A percentile compares a stretch with the other conserved stretches of the same genome.
These are phyloP conservation scores for Mycena epipterygia DNA, from an alignment of 768 basidiomycete species.

Conservation along the genomic window DNA sequence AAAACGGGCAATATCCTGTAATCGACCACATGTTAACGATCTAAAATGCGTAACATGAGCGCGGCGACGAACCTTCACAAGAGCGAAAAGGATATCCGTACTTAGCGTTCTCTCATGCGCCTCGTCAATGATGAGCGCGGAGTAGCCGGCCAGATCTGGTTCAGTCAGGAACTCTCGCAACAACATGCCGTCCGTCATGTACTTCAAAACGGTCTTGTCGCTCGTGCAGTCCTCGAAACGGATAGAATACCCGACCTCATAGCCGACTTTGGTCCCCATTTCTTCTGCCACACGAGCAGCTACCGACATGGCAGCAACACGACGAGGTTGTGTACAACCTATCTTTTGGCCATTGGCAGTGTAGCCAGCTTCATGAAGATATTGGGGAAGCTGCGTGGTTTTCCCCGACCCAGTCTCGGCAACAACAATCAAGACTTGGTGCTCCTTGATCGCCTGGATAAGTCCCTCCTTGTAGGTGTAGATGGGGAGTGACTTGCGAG, in stretches of 20 bases:
- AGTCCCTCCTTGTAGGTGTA: conserved; percentile 91
- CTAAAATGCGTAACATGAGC: conserved; percentile 37
- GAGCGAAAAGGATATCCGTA: conserved; percentile 98
- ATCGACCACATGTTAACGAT: conserved; percentile 42
- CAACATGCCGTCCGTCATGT: conserved; percentile 99
- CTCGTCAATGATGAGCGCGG: conserved; percentile 97
- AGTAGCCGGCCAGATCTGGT: conserved; percentile 95
- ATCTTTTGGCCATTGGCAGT: conserved; percentile 89
- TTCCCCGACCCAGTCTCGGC: conserved; percentile 99
- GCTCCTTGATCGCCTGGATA: conserved; percentile 88
- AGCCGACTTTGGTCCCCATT: conserved; percentile 96
- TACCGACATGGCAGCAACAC: conserved; percentile 99
- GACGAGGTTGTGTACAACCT: conserved; percentile 97
- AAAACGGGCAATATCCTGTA: conserved; percentile 96
- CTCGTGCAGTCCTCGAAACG: conserved; percentile 99
- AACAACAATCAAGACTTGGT: conserved; percentile 97
- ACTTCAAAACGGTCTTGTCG: conserved; percentile 98
- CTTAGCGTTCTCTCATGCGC: conserved; percentile 98
- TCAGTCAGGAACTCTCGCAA: conserved; percentile 97
- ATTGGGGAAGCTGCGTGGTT: conserved; percentile 98
- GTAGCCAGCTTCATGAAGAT: conserved; percentile 97
- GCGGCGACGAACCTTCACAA: conserved; percentile 88
- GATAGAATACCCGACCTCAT: conserved; percentile 99
- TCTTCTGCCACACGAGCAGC: conserved; percentile 99
- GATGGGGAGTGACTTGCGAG: conserved; percentile 93